Evolutionary conservation across 176 grass and related monocot genomes (phyloP), one percentile per base, ranked within the genome.

Genomic region (Cocos nucifera): DNA sequence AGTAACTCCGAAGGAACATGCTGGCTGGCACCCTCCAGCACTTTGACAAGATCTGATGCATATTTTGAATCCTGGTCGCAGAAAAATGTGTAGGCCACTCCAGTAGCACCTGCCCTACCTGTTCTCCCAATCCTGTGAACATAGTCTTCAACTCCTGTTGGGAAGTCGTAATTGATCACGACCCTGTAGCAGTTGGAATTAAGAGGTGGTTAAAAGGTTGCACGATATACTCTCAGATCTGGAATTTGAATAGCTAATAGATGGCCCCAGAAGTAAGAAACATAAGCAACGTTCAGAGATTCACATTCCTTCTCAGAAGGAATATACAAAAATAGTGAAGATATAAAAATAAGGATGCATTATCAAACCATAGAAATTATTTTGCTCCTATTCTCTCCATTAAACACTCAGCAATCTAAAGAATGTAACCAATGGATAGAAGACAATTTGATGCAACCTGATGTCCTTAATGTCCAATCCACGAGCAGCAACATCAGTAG

Each of bases 51-150:
- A 17, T 90, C 86, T 49, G 77, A 67, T 70, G 86, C 91, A 59
- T 90, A 77, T 62, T 91, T 91, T 2, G 86, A 75, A 72, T 97
- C 92, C 28, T 85, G 78, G 0, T 90, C 83, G 57, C 78, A 87
- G n/a, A 97, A 97, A 80, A 97, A 97, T 56, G 92, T 91, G 71
- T 82, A 91, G 22, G 92, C 80, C 71, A 78, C 58, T 58, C 92
- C 92, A 4, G 75, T 91, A 0, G 92, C 92, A 32, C 87, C 87
- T 21, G 92, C 92, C 63, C 87, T 66, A n/a, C 92, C 92, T 19
- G 92, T 97, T 30, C 92, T 90, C 57, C 92, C 92, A 70, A 97
- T 97, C 85, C 92, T 82, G 61, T 97, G 92, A 67, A 97, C 86
- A 70, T 97, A 97, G 56, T 91, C 92, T 53, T 91, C 92, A 54